Evolutionary conservation across 202 grass and related monocot species (phyloP).

Genomic region (Saccharum hybrid): DNA sequence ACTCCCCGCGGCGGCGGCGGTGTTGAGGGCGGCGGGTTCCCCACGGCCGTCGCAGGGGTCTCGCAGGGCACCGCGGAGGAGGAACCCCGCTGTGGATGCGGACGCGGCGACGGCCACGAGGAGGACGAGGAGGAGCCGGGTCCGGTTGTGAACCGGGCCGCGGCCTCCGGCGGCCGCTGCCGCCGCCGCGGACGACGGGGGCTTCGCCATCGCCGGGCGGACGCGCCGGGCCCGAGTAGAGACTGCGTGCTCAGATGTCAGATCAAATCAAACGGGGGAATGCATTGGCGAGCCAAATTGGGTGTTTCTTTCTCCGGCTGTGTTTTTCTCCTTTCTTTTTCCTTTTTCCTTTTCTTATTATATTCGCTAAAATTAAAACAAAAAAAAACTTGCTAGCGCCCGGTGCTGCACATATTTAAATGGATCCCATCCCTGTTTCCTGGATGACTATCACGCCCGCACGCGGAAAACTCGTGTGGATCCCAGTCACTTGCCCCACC

Average conservation of each 20-base stretch:
- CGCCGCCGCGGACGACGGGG: constrained; percentile 33
- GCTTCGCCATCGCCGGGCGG: constrained; percentile 53
- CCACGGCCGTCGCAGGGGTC: constrained; percentile 44
- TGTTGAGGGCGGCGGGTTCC: background rate
- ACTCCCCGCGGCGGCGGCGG: background rate
- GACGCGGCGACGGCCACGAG: constrained; percentile 49
- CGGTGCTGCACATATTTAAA: too few relatives aligned
- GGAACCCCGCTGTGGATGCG: constrained; percentile 55
- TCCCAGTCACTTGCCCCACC: too few relatives aligned
- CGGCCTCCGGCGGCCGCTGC: constrained; percentile 28
- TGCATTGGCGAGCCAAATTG: background rate
- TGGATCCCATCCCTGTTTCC: too few relatives aligned
- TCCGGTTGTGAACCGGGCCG: constrained; percentile 43
- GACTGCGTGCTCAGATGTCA: background rate
- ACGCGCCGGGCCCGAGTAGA: background rate
- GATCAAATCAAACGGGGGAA: constrained; percentile 12
- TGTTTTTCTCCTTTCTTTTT: too few relatives aligned
- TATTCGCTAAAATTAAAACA: too few relatives aligned
- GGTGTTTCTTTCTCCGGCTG: too few relatives aligned
- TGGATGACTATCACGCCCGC: too few relatives aligned
- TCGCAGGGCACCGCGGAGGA: constrained; percentile 56
- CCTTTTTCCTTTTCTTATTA: too few relatives aligned
- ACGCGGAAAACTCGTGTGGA: too few relatives aligned
- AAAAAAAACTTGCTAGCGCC: too few relatives aligned
- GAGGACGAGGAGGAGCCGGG: constrained; percentile 50